Conservation (phyloP, 306 rosid species). For the Casuarina glauca region DNA sequence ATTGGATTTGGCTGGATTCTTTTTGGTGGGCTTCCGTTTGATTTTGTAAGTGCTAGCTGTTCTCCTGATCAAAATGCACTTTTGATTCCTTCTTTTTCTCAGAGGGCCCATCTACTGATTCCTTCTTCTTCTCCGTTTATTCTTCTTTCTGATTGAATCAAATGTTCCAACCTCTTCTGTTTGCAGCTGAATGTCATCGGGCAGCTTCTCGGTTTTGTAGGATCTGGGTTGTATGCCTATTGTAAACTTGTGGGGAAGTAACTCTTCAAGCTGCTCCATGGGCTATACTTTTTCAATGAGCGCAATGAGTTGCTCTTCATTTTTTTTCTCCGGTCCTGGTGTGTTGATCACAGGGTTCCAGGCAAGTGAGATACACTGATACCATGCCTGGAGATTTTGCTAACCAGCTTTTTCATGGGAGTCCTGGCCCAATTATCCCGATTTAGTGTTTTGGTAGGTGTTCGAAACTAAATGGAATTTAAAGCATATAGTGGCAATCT, state of each 20-base stretch:
- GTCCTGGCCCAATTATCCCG: constrained; percentile 2
- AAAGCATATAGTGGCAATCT: not conserved
- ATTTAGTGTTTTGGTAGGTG: not conserved
- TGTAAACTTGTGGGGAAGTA: constrained; percentile 76
- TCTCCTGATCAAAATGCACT: not conserved
- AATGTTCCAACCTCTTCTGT: constrained; percentile 1
- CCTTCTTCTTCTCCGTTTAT: not conserved
- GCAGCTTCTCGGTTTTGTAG: constrained; percentile 76
- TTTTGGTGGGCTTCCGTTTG: constrained; percentile 91
- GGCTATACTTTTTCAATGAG: constrained; percentile 13
- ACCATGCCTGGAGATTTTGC: constrained; percentile 6
- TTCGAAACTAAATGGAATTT: constrained; percentile 3
- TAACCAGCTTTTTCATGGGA: constrained; percentile 22
- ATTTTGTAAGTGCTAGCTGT: constrained; percentile 40
- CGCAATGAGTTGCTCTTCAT: constrained; percentile 10
- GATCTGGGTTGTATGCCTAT: constrained; percentile 88
- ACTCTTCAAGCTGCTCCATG: constrained; percentile 24
- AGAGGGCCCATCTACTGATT: not conserved
- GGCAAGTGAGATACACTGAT: not conserved
- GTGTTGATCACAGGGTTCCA: not conserved
- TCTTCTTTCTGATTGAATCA: constrained; percentile 4
- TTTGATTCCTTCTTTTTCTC: not conserved
- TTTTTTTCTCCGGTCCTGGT: constrained; percentile 3
- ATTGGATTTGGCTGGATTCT: constrained; percentile 89
- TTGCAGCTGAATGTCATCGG: constrained; percentile 82